phyloP scores from a whole-genome alignment of 2,329 filamentous ascomycete genomes.

The Phialophora tarda region DNA sequence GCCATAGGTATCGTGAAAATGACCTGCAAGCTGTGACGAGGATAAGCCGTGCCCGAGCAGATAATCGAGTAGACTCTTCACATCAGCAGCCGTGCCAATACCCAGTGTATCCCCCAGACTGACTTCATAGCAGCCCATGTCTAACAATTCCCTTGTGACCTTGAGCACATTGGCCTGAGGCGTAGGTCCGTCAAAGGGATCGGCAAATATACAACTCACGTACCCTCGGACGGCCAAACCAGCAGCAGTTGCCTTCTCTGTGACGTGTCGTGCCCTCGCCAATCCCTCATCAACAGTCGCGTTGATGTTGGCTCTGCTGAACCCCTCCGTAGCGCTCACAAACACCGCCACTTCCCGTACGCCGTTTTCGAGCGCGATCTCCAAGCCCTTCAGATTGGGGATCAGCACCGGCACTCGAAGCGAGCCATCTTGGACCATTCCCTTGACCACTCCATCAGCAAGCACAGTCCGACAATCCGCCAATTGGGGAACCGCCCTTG shows the following conservation, averaged over 20 bases:
- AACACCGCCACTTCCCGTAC: slow-evolving; percentile 52
- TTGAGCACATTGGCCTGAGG: slow-evolving; percentile 57
- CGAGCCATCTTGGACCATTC: background rate
- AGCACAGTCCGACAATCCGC: slow-evolving; percentile 44
- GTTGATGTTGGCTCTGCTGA: slow-evolving; percentile 52
- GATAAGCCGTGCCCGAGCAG: slow-evolving; percentile 61
- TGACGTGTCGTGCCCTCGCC: slow-evolving; percentile 44
- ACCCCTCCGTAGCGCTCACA: slow-evolving; percentile 50
- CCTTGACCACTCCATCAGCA: slow-evolving; percentile 15
- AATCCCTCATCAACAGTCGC: slow-evolving; percentile 49
- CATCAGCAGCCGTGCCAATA: slow-evolving; percentile 69
- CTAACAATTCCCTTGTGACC: slow-evolving; percentile 66
- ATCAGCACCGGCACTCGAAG: slow-evolving; percentile 49
- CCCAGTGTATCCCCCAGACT: slow-evolving; percentile 89
- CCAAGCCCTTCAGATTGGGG: slow-evolving; percentile 52
- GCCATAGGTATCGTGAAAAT: slow-evolving; percentile 89
- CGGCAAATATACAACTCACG: slow-evolving; percentile 50
- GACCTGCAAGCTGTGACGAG: slow-evolving; percentile 74
- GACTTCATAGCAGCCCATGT: slow-evolving; percentile 90
- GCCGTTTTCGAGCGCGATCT: slow-evolving; percentile 60
- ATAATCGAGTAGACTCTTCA: slow-evolving; percentile 44
- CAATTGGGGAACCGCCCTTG: slow-evolving; percentile 84
- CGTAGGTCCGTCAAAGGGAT: slow-evolving; percentile 60
- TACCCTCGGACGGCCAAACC: slow-evolving; percentile 46
- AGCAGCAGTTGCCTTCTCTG: slow-evolving; percentile 39